A percentile compares a stretch with the other conserved stretches of the same genome.
Conservation (phyloP, 257 asterid genomes). For the Solanum appendiculatum region DNA sequence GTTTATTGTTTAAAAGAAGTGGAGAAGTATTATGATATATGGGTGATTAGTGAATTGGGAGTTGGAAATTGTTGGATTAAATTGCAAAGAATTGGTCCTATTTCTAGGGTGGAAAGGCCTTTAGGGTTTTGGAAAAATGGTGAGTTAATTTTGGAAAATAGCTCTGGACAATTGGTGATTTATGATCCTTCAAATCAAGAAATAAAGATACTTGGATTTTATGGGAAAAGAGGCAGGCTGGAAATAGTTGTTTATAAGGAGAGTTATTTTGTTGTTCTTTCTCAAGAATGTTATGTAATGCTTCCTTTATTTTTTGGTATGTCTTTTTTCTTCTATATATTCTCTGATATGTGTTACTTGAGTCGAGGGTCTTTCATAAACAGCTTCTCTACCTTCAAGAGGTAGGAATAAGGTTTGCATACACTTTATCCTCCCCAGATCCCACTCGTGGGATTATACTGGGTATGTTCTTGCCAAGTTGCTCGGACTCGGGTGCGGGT, state of each 20-base stretch:
- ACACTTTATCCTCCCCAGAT: not conserved
- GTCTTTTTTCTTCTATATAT: not conserved
- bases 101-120: constrained; percentile 40
- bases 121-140: constrained; percentile 34
- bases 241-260: constrained; percentile 32
- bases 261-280: constrained; percentile 5
- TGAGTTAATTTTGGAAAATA: constrained; percentile 30
- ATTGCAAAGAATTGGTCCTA: constrained; percentile 32
- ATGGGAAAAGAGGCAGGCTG: constrained; percentile 50
- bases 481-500: no score
- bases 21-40: constrained; percentile 29
- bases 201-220: constrained; percentile 24
- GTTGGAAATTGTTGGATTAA: constrained; percentile 21
- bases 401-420: not conserved
- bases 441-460: not conserved
- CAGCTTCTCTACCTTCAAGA: not conserved
- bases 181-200: constrained; percentile 6
- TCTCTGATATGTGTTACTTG: not conserved
- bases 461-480: not conserved
- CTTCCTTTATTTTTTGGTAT: not conserved
- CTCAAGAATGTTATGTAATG: not conserved
- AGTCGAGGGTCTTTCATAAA: not conserved
- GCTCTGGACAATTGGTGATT: constrained; percentile 25
- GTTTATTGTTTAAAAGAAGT: constrained; percentile 24
- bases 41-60: constrained; percentile 30